Evolutionary conservation across 2,329 filamentous ascomycete species (phyloP).

Genomic region (Trichophyton equinum): DNA sequence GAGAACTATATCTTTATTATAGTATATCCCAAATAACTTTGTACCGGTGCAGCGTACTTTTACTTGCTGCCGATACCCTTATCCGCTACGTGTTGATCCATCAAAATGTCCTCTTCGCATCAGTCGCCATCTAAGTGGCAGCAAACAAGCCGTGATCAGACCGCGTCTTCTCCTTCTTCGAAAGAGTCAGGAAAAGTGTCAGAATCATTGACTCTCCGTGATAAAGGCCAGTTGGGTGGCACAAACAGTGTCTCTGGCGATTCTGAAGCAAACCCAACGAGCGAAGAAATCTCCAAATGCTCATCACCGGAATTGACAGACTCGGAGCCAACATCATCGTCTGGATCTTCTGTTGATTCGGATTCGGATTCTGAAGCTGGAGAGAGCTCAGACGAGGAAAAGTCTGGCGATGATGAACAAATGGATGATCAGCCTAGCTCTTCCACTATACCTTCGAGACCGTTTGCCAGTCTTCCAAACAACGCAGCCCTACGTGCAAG

Average conservation of each 20-base stretch:
- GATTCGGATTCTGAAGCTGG: slow-evolving; percentile 15
- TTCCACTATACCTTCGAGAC: slow-evolving; percentile 17
- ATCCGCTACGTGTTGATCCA: no score
- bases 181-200: background rate
- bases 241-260: background rate
- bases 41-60: background rate
- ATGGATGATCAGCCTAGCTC: background rate
- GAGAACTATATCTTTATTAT: background rate
- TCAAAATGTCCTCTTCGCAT: background rate
- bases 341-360: slow-evolving; percentile 11
- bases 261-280: background rate
- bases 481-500: slow-evolving; percentile 25
- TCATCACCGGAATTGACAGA: background rate
- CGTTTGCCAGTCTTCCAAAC: slow-evolving; percentile 21
- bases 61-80: background rate
- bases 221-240: background rate
- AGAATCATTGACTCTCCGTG: background rate
- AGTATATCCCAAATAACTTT: background rate
- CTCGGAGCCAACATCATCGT: slow-evolving; percentile 13
- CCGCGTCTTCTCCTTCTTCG: background rate
- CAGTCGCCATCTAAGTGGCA: background rate
- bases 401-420: background rate
- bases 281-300: background rate
- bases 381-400: background rate
- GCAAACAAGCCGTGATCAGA: background rate